Conservation (phyloP, 768 basidiomycete species). For the Plicaturopsis crispa region DNA sequence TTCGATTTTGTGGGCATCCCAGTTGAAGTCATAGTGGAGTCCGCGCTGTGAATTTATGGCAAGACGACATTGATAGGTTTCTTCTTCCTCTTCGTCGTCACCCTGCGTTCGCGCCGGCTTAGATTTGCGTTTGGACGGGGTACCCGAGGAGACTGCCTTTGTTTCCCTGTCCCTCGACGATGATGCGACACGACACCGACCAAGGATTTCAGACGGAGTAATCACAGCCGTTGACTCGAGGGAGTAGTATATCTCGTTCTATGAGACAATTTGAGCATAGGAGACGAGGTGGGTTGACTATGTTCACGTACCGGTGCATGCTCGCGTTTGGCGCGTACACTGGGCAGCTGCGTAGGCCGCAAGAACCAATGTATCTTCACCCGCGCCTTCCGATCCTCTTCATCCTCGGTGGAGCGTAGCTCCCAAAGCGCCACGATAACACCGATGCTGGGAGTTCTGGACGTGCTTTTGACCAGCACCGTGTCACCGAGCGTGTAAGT, state of each 20-base stretch:
- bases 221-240: slow-evolving; percentile 36
- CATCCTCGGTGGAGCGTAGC: slow-evolving; percentile 22
- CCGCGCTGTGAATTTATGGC: slow-evolving; percentile 55
- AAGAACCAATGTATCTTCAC: slow-evolving; percentile 74
- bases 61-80: slow-evolving; percentile 45
- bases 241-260: slow-evolving; percentile 78
- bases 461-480: slow-evolving; percentile 31
- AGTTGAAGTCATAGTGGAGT: slow-evolving; percentile 54
- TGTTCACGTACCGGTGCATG: slow-evolving; percentile 43
- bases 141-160: slow-evolving; percentile 7
- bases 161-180: slow-evolving; percentile 23
- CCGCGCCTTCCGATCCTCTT: slow-evolving; percentile 36
- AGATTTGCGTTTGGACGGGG: slow-evolving; percentile 8
- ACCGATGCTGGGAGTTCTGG: slow-evolving; percentile 50
- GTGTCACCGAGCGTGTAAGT: slow-evolving; percentile 40
- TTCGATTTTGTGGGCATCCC: slow-evolving; percentile 38
- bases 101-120: slow-evolving; percentile 9
- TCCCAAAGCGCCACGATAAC: slow-evolving; percentile 72
- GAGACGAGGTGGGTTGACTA: neutral
- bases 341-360: slow-evolving; percentile 54
- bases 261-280: slow-evolving; percentile 3
- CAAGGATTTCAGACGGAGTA: too few relatives aligned
- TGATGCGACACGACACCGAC: too few relatives aligned
- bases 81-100: slow-evolving; percentile 15
- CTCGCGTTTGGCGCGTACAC: slow-evolving; percentile 50